These are phyloP conservation scores for Triangularia verruculosa DNA, from an alignment of 2,329 filamentous ascomycete genomes.

Conservation along the genomic window DNA sequence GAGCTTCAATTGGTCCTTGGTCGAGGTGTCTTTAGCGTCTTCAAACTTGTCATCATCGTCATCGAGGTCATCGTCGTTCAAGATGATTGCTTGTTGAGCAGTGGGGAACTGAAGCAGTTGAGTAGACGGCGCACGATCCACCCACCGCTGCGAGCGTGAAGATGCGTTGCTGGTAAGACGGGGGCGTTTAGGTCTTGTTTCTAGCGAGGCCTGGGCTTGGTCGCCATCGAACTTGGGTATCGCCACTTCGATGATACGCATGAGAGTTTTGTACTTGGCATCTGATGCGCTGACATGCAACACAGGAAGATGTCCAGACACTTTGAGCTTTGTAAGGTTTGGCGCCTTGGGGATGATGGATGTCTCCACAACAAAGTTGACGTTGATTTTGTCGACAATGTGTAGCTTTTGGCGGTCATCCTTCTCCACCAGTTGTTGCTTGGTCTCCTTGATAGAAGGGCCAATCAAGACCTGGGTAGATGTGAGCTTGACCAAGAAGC, in stretches of 20 bases:
- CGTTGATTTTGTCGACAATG: slow-evolving; percentile 93
- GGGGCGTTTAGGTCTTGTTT: slow-evolving; percentile 40
- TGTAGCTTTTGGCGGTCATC: slow-evolving; percentile 72
- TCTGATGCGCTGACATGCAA: slow-evolving; percentile 91
- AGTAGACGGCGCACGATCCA: slow-evolving; percentile 60
- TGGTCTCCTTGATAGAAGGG: slow-evolving; percentile 86
- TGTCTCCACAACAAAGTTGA: slow-evolving; percentile 93
- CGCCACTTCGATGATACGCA: slow-evolving; percentile 93
- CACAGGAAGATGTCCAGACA: slow-evolving; percentile 88
- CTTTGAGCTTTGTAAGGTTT: slow-evolving; percentile 84
- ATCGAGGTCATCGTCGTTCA: slow-evolving; percentile 68
- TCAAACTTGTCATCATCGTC: slow-evolving; percentile 64
- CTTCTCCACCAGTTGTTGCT: slow-evolving; percentile 69
- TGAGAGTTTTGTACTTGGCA: slow-evolving; percentile 92
- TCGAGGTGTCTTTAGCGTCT: slow-evolving; percentile 59
- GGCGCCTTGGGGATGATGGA: slow-evolving; percentile 96
- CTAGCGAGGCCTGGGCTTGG: slow-evolving; percentile 30
- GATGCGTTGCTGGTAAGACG: slow-evolving; percentile 47
- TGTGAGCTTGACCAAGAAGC: slow-evolving; percentile 86
- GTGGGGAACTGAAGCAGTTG: slow-evolving; percentile 66
- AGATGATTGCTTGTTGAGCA: slow-evolving; percentile 69
- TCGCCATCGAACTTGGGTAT: slow-evolving; percentile 74
- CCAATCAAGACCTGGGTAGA: slow-evolving; percentile 96
- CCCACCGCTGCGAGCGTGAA: slow-evolving; percentile 42
- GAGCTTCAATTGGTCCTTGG: slow-evolving; percentile 61